Conservation (phyloP, 108 stramenopile genomes). For the Cyclotella kingstonii region DNA sequence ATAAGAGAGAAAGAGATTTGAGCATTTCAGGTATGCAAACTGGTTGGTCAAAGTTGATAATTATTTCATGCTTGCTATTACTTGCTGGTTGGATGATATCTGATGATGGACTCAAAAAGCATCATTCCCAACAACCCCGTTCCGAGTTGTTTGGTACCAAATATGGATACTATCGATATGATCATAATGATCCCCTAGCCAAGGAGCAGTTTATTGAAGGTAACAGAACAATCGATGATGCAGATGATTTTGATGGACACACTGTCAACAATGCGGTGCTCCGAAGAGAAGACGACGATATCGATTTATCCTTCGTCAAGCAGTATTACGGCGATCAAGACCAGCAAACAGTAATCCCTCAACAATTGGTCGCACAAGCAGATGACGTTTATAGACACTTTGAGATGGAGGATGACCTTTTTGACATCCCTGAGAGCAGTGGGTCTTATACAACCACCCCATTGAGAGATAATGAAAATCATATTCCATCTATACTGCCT, state of each 20-base stretch:
- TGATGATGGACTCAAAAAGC: slow-evolving; percentile 25
- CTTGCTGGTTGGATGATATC: slow-evolving; percentile 27
- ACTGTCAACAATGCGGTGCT: background rate
- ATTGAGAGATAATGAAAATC: background rate
- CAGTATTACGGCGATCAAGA: background rate
- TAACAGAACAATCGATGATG: slow-evolving; percentile 15
- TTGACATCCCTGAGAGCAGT: background rate
- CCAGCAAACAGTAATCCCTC: background rate
- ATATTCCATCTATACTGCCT: background rate
- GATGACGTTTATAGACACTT: slow-evolving; percentile 18
- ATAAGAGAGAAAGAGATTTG: background rate
- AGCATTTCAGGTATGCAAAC: slow-evolving; percentile 7
- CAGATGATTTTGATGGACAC: slow-evolving; percentile 28
- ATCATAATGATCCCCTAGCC: slow-evolving; percentile 14
- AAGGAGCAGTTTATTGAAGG: slow-evolving; percentile 11
- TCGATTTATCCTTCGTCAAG: slow-evolving; percentile 8
- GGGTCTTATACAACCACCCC: no score
- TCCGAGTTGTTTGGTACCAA: background rate
- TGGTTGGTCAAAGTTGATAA: slow-evolving; percentile 25
- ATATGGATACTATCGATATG: slow-evolving; percentile 10
- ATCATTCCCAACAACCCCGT: slow-evolving; percentile 1
- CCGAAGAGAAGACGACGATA: slow-evolving; percentile 21
- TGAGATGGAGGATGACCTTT: slow-evolving; percentile 25
- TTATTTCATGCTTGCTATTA: slow-evolving; percentile 16
- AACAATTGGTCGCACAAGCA: background rate